Evolutionary conservation across 768 basidiomycete species (phyloP).

Genomic region (Suillus tomentosus): DNA sequence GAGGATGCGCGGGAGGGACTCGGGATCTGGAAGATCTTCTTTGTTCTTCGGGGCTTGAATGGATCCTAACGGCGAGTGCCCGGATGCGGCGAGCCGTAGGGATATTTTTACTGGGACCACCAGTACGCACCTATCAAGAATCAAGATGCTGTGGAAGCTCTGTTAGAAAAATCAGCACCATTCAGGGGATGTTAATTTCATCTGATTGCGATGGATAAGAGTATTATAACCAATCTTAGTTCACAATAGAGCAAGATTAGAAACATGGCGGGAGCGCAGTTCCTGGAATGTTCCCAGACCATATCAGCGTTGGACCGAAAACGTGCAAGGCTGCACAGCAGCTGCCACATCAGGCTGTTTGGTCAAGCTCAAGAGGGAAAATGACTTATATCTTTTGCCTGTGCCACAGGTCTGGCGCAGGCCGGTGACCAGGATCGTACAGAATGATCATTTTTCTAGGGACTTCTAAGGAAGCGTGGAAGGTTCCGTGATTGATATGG

Average conservation of each 20-base stretch:
- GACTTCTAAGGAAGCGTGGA: constrained; percentile 16
- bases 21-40: constrained; percentile 4
- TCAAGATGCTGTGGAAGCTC: neutral
- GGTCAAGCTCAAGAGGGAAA: neutral
- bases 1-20: constrained; percentile 11
- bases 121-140: constrained; percentile 1
- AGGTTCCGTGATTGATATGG: constrained; percentile 16
- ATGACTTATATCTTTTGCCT: neutral
- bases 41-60: constrained; percentile 9
- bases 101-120: constrained; percentile 13
- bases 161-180: constrained; percentile 11
- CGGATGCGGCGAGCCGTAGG: neutral
- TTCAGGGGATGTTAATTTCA: constrained; percentile 16
- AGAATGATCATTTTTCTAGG: constrained; percentile 11
- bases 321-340: constrained; percentile 10
- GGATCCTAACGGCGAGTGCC: neutral
- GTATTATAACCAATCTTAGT: constrained; percentile 19
- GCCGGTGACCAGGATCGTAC: neutral
- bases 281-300: constrained; percentile 35
- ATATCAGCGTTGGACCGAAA: constrained; percentile 1
- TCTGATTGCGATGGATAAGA: constrained; percentile 28
- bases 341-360: constrained; percentile 12
- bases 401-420: neutral
- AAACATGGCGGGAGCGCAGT: constrained; percentile 28
- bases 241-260: constrained; percentile 25